Evolutionary conservation across 2,329 filamentous ascomycete genomes (phyloP), one percentile per base, ranked within the genome.

Genomic region (Domatiomyces catenatus): DNA sequence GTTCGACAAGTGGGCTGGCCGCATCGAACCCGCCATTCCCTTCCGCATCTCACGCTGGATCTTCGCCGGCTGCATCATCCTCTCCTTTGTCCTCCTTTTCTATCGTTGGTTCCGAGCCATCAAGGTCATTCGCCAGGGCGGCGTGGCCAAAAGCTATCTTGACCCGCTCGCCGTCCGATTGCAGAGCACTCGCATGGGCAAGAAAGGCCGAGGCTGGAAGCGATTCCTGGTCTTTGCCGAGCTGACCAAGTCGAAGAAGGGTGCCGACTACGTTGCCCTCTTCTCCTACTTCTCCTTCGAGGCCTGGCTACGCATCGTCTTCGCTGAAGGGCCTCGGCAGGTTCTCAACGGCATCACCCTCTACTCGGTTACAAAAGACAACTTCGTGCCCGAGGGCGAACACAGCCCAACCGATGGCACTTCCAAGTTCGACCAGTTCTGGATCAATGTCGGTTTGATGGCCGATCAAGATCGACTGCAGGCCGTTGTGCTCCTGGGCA

Each of bases 221-320:
- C 77, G 90, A 48, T 98, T 94, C 63, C 68, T 94, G n/a, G 87
- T 95, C 57, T 94, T 94, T 64, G 83, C 87, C 15, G 85, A 87
- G 61, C 71, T 95, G 64, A 94, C 89, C 10, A 92, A 90, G 69
- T 88, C 84, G 66, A 89, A 85, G 63, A 93, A 94, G 68, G 87
- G 88, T 17, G 82, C 82, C 51, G 87, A 94, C 65, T 94, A 94
- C 61, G 76, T 94, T 57, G 89, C 89, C 2, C 74, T 94, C 3
- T 94, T 94, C 64, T 84, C 87, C 24, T 94, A 94, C 66, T 94
- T 94, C 67, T 83, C 79, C 24, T 83, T 83, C 67, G 77, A 83
- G 66, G 85, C 84, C 43, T 94, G 89, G 77, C 78, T 96, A 61
- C 84, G 90, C 58, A 81, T 94, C 52, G 74, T 96, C 47, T 73